Base-by-base conservation (phyloP, 306 rosid genomes). In the Gillenia trifoliata region DNA sequence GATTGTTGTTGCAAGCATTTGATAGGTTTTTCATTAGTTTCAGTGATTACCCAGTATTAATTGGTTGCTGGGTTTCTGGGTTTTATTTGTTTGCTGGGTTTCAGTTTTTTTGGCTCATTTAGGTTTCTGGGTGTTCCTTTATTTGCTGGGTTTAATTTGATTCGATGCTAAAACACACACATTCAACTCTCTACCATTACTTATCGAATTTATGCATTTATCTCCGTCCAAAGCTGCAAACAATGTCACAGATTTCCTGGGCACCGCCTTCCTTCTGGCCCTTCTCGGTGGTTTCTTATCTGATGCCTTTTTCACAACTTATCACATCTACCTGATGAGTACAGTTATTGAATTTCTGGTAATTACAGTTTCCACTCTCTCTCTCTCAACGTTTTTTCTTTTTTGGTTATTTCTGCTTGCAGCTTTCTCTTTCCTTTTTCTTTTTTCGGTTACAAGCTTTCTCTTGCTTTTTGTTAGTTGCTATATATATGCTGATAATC, bases 191-290 rank as follows among this genome's bases (percentile, higher is more conserved):
- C n/a, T n/a, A n/a, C n/a, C n/a, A n/a, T n/a, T 95, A 95, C 67
- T 67, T 95, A 29, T 61, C 68, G 1, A 11, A 84, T 9, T 84
- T 77, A 92, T 95, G 99, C 88, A 95, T 75, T 88, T 95, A 72
- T 85, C 96, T 11, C 99, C 98, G 9, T 79, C 93, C 2, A 85
- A 87, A 76, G 87, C 98, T 1, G 96, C 99, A 0, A 95, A 90
- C 85, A 79, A 85, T 82, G 99, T 95, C 76, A 95, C 99, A 25
- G 80, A 83, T 82, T 95, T 95, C 95, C 92, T 95, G 98, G 99
- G 97, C 65, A 95, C 99, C 0, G 86, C 99, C 25, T 95, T 95
- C 72, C 96, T 95, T 47, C 97, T 95, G 15, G 92, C 98, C 47
- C 99, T 95, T 9, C 93, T 95, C 3, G 99, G 99, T 36, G 99